phyloP scores from a whole-genome alignment of 805 yeast species.

The Torulaspora indica region DNA sequence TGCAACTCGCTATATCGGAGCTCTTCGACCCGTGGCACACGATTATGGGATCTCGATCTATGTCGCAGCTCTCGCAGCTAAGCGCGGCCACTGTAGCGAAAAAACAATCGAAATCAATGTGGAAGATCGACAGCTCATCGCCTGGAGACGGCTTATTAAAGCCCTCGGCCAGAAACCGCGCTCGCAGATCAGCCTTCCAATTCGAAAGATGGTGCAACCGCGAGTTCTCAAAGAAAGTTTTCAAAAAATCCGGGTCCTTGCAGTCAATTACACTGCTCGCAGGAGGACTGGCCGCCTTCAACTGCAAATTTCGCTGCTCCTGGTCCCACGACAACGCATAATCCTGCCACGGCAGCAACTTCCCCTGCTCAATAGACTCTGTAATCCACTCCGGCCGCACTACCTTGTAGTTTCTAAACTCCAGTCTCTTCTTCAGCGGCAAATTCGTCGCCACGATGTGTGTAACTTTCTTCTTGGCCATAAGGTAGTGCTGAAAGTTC shows the following conservation, averaged over 20 bases:
- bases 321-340: constrained; percentile 52
- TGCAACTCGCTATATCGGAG: constrained; percentile 87
- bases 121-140: constrained; percentile 46
- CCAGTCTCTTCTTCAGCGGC: constrained; percentile 68
- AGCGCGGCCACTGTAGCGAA: constrained; percentile 81
- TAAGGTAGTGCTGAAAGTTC: constrained; percentile 58
- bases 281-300: constrained; percentile 13
- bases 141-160: constrained; percentile 22
- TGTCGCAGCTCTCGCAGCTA: constrained; percentile 48
- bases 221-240: constrained; percentile 70
- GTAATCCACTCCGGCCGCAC: constrained; percentile 80
- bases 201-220: constrained; percentile 82
- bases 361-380: constrained; percentile 50
- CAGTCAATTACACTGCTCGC: constrained; percentile 46
- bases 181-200: constrained; percentile 74
- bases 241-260: constrained; percentile 69
- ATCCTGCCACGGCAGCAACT: constrained; percentile 63
- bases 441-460: constrained; percentile 78
- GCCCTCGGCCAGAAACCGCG: constrained; percentile 52
- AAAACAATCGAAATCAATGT: constrained; percentile 90
- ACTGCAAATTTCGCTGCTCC: constrained; percentile 47
- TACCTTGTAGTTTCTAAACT: constrained; percentile 65
- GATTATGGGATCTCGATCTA: constrained; percentile 53
- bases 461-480: constrained; percentile 69
- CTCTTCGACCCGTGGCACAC: constrained; percentile 46